A percentile compares a stretch with the other conserved stretches of the same genome.
Evolutionary conservation across 495 filamentous ascomycete genomes (phyloP).

Genomic region (Penicillium manginii): DNA sequence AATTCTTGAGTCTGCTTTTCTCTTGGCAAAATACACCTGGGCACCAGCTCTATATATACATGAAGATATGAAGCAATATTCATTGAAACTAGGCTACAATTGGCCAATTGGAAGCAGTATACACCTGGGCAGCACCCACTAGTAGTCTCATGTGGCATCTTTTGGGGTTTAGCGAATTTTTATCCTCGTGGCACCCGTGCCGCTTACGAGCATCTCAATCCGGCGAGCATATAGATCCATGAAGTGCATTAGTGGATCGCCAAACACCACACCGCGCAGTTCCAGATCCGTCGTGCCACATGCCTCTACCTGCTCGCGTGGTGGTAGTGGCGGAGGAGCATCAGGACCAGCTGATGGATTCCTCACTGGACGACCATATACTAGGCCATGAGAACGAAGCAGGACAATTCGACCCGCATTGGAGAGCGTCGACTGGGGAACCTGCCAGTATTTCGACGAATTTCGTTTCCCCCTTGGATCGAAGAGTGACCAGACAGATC

Average conservation of each 20-base stretch:
- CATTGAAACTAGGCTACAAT: no score
- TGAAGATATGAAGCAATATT: no score
- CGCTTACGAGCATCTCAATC: slow-evolving; percentile 65
- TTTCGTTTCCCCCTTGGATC: slow-evolving; percentile 9
- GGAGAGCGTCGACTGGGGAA: slow-evolving; percentile 64
- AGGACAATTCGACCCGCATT: slow-evolving; percentile 71
- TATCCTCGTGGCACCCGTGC: neutral
- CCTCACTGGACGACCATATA: slow-evolving; percentile 6
- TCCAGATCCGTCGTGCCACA: slow-evolving; percentile 65
- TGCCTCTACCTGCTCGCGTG: slow-evolving; percentile 59
- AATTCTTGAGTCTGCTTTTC: no score
- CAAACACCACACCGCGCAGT: slow-evolving; percentile 70
- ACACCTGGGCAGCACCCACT: no score
- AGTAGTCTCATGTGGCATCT: no score
- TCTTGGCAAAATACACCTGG: no score
- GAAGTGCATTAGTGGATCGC: slow-evolving; percentile 76
- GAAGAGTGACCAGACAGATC: slow-evolving; percentile 16
- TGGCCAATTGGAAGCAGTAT: no score
- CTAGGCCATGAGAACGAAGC: slow-evolving; percentile 41
- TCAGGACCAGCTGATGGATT: neutral
- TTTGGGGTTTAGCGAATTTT: neutral
- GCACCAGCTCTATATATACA: no score
- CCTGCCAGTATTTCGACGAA: slow-evolving; percentile 53
- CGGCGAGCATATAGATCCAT: slow-evolving; percentile 75
- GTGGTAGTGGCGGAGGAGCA: slow-evolving; percentile 18